phyloP scores from a whole-genome alignment of 2,329 filamentous ascomycete genomes.

The Paecilomyces variotii region DNA sequence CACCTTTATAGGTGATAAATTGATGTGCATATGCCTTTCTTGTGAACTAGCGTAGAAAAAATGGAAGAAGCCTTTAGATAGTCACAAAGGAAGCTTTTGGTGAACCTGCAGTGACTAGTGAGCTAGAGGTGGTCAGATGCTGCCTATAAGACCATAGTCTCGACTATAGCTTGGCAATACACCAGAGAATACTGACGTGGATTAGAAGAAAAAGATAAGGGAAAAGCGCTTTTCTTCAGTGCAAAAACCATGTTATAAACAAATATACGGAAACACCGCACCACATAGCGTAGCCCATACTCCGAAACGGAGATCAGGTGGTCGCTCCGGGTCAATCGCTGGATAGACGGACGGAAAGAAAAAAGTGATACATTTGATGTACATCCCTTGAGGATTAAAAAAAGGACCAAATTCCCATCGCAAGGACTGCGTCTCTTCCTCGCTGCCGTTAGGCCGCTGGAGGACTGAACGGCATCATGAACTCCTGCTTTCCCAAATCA shows the following conservation, averaged over 20 bases:
- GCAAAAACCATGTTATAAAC: background rate
- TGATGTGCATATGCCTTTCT: too few relatives aligned
- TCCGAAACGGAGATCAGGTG: background rate
- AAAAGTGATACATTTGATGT: background rate
- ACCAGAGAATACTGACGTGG: background rate
- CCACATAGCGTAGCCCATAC: background rate
- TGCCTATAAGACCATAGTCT: too few relatives aligned
- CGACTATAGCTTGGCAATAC: too few relatives aligned
- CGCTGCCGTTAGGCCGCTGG: background rate
- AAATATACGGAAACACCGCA: background rate
- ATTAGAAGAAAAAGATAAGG: background rate
- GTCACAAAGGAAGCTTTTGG: too few relatives aligned
- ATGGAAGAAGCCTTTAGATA: too few relatives aligned
- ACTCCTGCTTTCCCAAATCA: background rate
- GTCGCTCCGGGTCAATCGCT: background rate
- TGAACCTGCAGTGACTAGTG: too few relatives aligned
- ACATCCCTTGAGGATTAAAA: background rate
- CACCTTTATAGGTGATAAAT: background rate
- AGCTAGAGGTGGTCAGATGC: too few relatives aligned
- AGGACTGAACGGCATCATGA: background rate
- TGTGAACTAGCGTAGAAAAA: too few relatives aligned
- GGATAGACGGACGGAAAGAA: background rate
- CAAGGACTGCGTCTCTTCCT: background rate
- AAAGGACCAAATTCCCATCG: background rate
- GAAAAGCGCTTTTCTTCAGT: background rate